Percentiles rank a stretch among this genome's conserved stretches.
Conservation (phyloP, 2,329 filamentous ascomycete genomes). For the Aspergillus transmontanensis region DNA sequence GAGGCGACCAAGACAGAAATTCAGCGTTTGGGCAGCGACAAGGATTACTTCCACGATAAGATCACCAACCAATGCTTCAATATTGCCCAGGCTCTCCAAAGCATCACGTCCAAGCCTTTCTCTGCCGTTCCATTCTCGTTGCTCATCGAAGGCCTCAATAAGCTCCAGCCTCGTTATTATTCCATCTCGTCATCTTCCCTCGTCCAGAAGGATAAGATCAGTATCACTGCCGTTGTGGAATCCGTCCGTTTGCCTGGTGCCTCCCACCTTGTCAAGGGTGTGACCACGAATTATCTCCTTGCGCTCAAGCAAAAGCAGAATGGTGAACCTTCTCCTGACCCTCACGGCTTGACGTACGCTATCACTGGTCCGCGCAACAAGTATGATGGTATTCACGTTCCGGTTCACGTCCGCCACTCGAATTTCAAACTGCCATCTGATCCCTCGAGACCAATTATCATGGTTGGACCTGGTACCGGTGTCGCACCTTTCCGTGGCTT, state of each 20-base stretch:
- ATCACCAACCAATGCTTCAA: conserved; percentile 82
- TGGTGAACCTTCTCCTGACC: conserved; percentile 75
- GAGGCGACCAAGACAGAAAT: conserved; percentile 86
- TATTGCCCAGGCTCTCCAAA: conserved; percentile 80
- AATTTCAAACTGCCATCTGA: conserved; percentile 99
- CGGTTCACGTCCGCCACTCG: conserved; percentile 93
- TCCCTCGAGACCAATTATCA: conserved; percentile 88
- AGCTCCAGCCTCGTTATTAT: conserved; percentile 97
- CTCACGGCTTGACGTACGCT: conserved; percentile 82
- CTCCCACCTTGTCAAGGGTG: conserved; percentile 80
- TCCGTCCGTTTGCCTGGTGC: conserved; percentile 76
- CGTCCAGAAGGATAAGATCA: conserved; percentile 91
- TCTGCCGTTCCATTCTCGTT: conserved; percentile 86
- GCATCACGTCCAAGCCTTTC: conserved; percentile 76
- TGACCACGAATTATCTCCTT: conserved; percentile 94
- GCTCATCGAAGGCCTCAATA: conserved; percentile 89
- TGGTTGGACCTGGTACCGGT: conserved; percentile 94
- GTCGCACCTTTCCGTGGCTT: conserved; percentile 96
- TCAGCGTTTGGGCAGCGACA: conserved; percentile 84
- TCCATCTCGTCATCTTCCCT: conserved; percentile 97
- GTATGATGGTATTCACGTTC: conserved; percentile 92
- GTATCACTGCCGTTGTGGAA: conserved; percentile 93
- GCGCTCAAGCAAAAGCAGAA: conserved; percentile 97
- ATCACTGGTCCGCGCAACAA: conserved; percentile 91
- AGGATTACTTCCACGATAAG: conserved; percentile 91